A percentile compares a stretch with the other conserved stretches of the same genome.
Conservation (phyloP, 139 green algal species). For the Chlorella sp. region DNA sequence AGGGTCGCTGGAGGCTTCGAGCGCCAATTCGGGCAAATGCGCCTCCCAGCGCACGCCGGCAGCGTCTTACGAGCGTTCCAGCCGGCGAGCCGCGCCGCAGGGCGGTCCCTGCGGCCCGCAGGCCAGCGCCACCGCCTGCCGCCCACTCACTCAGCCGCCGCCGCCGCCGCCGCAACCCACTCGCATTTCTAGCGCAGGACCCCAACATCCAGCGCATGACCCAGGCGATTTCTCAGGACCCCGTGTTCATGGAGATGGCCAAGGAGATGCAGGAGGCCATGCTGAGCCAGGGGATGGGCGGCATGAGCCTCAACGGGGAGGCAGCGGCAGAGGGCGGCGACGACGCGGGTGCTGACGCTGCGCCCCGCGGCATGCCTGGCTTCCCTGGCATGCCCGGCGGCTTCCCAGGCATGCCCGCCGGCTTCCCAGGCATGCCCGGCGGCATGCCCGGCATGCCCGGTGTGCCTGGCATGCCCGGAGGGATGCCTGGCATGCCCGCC, state of each 20-base stretch:
- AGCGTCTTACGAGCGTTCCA: no score
- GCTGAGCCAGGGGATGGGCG: constrained; percentile 26
- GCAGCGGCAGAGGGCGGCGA: neutral
- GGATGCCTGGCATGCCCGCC: constrained; percentile 33
- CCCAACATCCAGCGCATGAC: constrained; percentile 59
- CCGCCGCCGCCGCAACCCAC: neutral
- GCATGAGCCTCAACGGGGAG: constrained; percentile 42
- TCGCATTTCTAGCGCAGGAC: constrained; percentile 39
- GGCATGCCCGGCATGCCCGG: constrained; percentile 30
- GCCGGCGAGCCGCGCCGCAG: neutral
- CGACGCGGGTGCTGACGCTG: neutral
- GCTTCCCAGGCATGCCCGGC: constrained; percentile 11
- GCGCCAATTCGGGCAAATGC: neutral
- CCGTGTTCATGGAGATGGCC: constrained; percentile 52
- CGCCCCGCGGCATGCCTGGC: constrained; percentile 16
- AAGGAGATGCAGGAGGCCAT: constrained; percentile 55
- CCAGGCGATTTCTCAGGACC: constrained; percentile 51
- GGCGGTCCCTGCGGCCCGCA: neutral
- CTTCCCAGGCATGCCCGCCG: constrained; percentile 9
- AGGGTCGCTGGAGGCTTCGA: constrained; percentile 2
- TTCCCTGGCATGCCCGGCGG: constrained; percentile 36
- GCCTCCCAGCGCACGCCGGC: neutral
- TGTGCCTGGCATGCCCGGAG: constrained; percentile 23
- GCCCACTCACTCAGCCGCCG: neutral
- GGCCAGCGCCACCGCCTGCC: neutral